A percentile compares a stretch with the other conserved stretches of the same genome.
phyloP scores from a whole-genome alignment of 176 grass and related monocot genomes.

The Calamus simplicifolius region DNA sequence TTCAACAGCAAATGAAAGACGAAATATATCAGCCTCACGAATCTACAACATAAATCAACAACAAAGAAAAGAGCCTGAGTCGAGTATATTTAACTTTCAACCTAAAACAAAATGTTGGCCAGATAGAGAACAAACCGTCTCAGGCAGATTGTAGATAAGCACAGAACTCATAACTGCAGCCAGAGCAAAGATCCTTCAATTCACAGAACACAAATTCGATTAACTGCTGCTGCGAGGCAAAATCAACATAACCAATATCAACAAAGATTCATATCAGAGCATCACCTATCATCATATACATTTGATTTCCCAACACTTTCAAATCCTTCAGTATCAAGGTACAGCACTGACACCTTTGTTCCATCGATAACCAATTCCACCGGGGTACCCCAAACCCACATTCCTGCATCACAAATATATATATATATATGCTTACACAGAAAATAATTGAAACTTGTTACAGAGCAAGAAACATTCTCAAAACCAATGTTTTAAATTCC shows the following conservation, averaged over 20 bases:
- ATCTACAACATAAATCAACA: slow-evolving; percentile 41
- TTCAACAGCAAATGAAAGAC: slow-evolving; percentile 93
- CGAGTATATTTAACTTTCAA: too few relatives aligned
- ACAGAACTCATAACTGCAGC: slow-evolving; percentile 89
- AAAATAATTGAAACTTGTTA: too few relatives aligned
- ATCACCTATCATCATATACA: slow-evolving; percentile 97
- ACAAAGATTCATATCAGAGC: too few relatives aligned
- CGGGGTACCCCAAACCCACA: slow-evolving; percentile 86
- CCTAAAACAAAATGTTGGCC: neutral
- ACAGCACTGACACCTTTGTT: slow-evolving; percentile 67
- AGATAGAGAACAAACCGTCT: slow-evolving; percentile 54
- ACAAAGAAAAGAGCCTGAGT: too few relatives aligned
- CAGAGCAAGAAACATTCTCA: neutral
- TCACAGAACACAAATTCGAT: slow-evolving; percentile 3
- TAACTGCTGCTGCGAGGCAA: neutral
- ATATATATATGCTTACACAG: too few relatives aligned
- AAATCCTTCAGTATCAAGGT: slow-evolving; percentile 92
- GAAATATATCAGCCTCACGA: slow-evolving; percentile 87
- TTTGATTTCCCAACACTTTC: slow-evolving; percentile 96
- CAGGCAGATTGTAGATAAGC: slow-evolving; percentile 94
- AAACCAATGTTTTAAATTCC: too few relatives aligned
- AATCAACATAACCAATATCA: neutral
- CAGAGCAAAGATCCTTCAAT: slow-evolving; percentile 78
- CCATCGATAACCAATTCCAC: slow-evolving; percentile 62
- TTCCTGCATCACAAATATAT: slow-evolving; percentile 40